Conservation (phyloP, 31 red algal species). For the Endocladia muricata region DNA sequence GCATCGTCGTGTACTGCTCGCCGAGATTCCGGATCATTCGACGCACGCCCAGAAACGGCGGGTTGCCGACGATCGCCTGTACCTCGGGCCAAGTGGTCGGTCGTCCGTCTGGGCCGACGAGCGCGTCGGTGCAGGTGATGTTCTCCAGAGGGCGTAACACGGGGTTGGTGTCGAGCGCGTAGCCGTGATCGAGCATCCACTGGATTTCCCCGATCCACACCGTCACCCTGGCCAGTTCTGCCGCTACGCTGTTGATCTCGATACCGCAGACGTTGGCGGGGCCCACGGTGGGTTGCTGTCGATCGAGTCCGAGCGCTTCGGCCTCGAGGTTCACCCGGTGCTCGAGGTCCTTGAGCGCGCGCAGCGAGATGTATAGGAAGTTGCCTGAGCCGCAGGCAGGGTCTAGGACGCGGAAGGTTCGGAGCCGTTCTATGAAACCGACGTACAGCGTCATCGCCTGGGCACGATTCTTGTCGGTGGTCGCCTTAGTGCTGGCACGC, state of each 20-base stretch:
- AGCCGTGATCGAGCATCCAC: neutral
- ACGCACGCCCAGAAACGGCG: too few species aligned
- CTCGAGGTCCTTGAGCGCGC: neutral
- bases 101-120: neutral
- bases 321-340: neutral
- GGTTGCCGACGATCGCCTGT: too few species aligned
- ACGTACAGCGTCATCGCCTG: too few species aligned
- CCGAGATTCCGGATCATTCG: too few species aligned
- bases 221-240: neutral
- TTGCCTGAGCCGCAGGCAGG: neutral
- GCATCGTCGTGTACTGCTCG: too few species aligned
- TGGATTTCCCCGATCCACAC: neutral
- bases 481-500: neutral
- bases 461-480: neutral
- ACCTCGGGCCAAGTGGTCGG: too few species aligned
- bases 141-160: neutral
- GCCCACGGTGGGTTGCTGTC: neutral
- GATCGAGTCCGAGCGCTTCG: neutral
- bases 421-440: neutral
- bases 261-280: neutral
- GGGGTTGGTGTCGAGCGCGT: neutral
- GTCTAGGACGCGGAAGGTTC: neutral
- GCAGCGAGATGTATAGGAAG: neutral
- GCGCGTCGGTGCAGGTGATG: neutral
- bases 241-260: neutral